Evolutionary conservation across 768 basidiomycete genomes (phyloP).

Genomic region (Dacryopinax primogenitus): DNA sequence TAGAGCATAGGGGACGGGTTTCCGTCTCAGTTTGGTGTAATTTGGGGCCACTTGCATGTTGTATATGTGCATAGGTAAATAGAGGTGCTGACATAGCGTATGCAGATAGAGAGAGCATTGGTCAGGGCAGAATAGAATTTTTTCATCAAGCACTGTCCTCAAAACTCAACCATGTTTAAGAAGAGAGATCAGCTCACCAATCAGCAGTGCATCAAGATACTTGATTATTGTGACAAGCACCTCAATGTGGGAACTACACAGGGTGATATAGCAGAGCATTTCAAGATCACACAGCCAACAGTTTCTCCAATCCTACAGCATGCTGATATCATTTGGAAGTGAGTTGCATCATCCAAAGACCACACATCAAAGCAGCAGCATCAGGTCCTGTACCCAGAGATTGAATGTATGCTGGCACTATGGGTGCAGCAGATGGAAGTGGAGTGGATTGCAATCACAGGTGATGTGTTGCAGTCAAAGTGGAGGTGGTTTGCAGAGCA

Average conservation of each 20-base stretch:
- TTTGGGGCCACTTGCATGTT: not conserved
- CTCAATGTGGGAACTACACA: not conserved
- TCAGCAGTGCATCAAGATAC: not conserved
- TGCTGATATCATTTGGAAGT: conserved; percentile 19
- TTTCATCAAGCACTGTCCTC: too few relatives aligned
- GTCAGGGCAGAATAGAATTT: too few relatives aligned
- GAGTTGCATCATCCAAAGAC: not conserved
- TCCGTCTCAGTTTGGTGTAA: not conserved
- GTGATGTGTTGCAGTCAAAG: conserved; percentile 29
- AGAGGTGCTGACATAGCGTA: too few relatives aligned
- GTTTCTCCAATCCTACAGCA: conserved; percentile 27
- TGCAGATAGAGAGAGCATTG: too few relatives aligned
- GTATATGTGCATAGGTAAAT: too few relatives aligned
- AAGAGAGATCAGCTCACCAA: not conserved
- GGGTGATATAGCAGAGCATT: conserved; percentile 22
- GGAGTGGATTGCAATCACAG: conserved; percentile 27
- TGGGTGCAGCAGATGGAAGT: conserved; percentile 31
- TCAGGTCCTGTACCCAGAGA: conserved; percentile 27
- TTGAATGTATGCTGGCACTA: conserved; percentile 28
- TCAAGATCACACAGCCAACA: conserved; percentile 27
- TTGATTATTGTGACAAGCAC: not conserved
- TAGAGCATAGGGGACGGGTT: not conserved
- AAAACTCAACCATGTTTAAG: not conserved
- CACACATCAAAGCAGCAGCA: conserved; percentile 16
- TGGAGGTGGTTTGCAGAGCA: conserved; percentile 29